phyloP scores from a whole-genome alignment of 129 eudicot species.

The Saussurea involucrata region DNA sequence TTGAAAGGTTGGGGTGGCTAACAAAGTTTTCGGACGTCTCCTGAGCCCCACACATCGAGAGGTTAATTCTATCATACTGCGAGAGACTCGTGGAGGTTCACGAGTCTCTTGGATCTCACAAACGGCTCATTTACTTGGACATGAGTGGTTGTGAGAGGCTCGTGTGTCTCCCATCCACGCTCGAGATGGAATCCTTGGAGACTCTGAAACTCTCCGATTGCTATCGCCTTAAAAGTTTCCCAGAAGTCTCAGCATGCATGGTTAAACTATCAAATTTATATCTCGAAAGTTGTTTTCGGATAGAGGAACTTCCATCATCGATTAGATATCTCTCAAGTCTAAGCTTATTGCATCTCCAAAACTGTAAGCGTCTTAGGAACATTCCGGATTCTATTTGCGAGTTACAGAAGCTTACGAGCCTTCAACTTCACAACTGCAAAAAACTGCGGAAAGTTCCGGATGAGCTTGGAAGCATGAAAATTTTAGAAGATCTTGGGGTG shows the following conservation, averaged over 20 bases:
- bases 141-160: not conserved
- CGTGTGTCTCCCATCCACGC: not conserved
- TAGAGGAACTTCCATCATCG: not conserved
- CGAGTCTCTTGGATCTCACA: not conserved
- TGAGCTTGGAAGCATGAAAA: not conserved
- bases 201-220: not conserved
- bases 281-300: not conserved
- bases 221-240: not conserved
- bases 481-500: not conserved
- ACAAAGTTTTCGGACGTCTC: not conserved
- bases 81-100: not conserved
- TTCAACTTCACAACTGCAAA: not conserved
- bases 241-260: not conserved
- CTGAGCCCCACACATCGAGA: not conserved
- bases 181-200: slow-evolving; percentile 3
- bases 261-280: not conserved
- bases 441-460: not conserved
- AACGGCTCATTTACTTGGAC: not conserved
- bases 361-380: not conserved
- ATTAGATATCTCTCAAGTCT: not conserved
- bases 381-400: not conserved
- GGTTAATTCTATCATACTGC: not conserved
- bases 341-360: not conserved
- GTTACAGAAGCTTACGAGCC: not conserved
- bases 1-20: not conserved